A percentile compares a stretch with the other conserved stretches of the same genome.
These are phyloP conservation scores for Cladorrhinum sp. DNA, from an alignment of 2,329 filamentous ascomycete species.

Conservation along the genomic window DNA sequence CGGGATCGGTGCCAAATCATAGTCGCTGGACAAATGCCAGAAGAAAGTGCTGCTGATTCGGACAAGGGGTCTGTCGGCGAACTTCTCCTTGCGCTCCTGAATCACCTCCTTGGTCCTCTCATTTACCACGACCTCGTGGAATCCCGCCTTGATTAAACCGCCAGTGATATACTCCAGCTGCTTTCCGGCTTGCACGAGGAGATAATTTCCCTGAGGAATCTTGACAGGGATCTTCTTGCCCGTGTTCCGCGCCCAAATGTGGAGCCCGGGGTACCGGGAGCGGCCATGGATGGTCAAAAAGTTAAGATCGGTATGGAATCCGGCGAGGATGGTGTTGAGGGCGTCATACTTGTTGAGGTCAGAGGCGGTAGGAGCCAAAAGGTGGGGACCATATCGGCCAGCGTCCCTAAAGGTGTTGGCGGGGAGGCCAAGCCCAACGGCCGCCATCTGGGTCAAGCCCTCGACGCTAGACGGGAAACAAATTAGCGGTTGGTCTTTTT, in stretches of 20 bases:
- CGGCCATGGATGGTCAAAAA: conserved; percentile 64
- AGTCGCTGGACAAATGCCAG: conserved; percentile 58
- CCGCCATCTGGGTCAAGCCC: conserved; percentile 57
- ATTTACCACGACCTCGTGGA: conserved; percentile 60
- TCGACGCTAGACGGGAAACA: conserved; percentile 41
- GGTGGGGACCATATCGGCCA: conserved; percentile 57
- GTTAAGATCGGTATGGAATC: conserved; percentile 64
- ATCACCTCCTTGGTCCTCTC: conserved; percentile 49
- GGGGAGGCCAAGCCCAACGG: conserved; percentile 53
- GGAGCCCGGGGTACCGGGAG: conserved; percentile 58
- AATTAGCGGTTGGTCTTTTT: neutral
- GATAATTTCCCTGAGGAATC: conserved; percentile 56
- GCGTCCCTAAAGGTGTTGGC: conserved; percentile 52
- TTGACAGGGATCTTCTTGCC: conserved; percentile 56
- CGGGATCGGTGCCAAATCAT: conserved; percentile 52
- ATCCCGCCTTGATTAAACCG: conserved; percentile 59
- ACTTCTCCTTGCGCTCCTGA: conserved; percentile 38
- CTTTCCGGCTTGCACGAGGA: conserved; percentile 61
- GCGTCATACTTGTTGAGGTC: conserved; percentile 52
- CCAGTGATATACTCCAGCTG: conserved; percentile 61
- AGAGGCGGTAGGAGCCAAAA: conserved; percentile 59
- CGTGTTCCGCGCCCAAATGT: conserved; percentile 63
- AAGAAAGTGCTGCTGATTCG: conserved; percentile 61
- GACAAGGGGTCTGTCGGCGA: conserved; percentile 50
- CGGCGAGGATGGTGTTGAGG: conserved; percentile 57